Conservation (phyloP, 2,329 filamentous ascomycete genomes). For the Didymella arachidicola region DNA sequence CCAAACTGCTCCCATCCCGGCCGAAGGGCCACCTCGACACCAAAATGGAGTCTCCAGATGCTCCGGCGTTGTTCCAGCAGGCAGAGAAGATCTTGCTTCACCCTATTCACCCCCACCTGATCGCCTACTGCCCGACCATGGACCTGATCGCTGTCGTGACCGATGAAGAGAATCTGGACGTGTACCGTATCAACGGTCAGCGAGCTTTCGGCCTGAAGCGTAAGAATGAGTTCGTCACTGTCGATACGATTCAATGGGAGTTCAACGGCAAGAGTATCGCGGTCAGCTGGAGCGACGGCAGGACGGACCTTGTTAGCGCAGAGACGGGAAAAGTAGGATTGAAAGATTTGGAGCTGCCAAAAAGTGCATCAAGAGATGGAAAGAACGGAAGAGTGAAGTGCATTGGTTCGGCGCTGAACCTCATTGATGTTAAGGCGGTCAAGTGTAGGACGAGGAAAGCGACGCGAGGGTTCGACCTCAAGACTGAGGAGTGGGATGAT, state of each 20-base stretch:
- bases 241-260: constrained; percentile 56
- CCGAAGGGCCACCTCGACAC: constrained; percentile 6
- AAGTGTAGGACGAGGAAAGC: constrained; percentile 51
- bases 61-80: constrained; percentile 46
- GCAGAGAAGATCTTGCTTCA: constrained; percentile 54
- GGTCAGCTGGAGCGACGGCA: constrained; percentile 83
- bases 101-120: constrained; percentile 63
- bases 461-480: constrained; percentile 29
- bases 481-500: constrained; percentile 46
- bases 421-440: constrained; percentile 59
- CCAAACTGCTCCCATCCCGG: neutral
- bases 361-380: constrained; percentile 4
- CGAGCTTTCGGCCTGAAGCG: constrained; percentile 64
- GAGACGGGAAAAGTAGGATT: constrained; percentile 85
- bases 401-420: constrained; percentile 64
- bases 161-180: constrained; percentile 72
- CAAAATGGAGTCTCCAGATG: constrained; percentile 4
- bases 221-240: constrained; percentile 44
- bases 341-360: constrained; percentile 53
- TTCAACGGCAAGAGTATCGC: constrained; percentile 74
- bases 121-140: constrained; percentile 83
- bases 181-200: constrained; percentile 82
- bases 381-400: constrained; percentile 50
- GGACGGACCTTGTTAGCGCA: constrained; percentile 76
- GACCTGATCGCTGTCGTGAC: constrained; percentile 80